phyloP scores from a whole-genome alignment of 805 yeast genomes.

The Yarrowia alimentaria region DNA sequence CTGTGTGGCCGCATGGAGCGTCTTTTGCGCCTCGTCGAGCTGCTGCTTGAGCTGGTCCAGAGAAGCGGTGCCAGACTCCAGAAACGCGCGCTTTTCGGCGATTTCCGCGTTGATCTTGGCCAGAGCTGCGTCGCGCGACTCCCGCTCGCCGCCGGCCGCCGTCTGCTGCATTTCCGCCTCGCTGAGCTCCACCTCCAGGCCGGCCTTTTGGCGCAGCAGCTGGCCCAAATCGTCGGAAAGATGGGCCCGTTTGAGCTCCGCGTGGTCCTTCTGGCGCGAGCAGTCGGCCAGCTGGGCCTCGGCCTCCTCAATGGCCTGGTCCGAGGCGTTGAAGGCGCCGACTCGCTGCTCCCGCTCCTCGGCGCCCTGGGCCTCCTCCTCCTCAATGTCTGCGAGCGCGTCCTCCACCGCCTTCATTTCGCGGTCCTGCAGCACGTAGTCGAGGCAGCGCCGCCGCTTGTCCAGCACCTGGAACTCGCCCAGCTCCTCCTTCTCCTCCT shows the following conservation, averaged over 20 bases:
- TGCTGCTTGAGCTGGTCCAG: not conserved
- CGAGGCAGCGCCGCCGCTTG: conserved; percentile 64
- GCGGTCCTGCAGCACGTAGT: conserved; percentile 72
- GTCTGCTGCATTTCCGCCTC: too few species aligned
- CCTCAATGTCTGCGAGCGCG: conserved; percentile 60
- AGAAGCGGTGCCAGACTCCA: conserved; percentile 2
- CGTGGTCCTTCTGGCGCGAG: conserved; percentile 33
- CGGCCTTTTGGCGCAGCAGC: conserved; percentile 2
- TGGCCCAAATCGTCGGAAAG: conserved; percentile 8
- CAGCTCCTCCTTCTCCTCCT: conserved; percentile 74
- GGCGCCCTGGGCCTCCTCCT: conserved; percentile 38
- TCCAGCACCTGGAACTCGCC: conserved; percentile 67
- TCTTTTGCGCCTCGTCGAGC: not conserved
- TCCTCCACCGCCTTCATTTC: conserved; percentile 64
- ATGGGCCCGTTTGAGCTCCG: conserved; percentile 1
- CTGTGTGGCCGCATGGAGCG: not conserved
- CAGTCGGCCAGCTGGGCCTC: conserved; percentile 6
- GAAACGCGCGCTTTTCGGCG: conserved; percentile 23
- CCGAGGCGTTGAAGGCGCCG: conserved; percentile 39
- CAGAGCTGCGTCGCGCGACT: too few species aligned
- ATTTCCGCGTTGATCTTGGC: conserved; percentile 26
- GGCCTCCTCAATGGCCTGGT: conserved; percentile 34
- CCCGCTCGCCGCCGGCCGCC: too few species aligned
- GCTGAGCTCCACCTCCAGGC: conserved; percentile 12
- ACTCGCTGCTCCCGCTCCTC: conserved; percentile 46